Evolutionary conservation across 23 red algal genomes (phyloP).

Genomic region (Agarophyton chilense): DNA sequence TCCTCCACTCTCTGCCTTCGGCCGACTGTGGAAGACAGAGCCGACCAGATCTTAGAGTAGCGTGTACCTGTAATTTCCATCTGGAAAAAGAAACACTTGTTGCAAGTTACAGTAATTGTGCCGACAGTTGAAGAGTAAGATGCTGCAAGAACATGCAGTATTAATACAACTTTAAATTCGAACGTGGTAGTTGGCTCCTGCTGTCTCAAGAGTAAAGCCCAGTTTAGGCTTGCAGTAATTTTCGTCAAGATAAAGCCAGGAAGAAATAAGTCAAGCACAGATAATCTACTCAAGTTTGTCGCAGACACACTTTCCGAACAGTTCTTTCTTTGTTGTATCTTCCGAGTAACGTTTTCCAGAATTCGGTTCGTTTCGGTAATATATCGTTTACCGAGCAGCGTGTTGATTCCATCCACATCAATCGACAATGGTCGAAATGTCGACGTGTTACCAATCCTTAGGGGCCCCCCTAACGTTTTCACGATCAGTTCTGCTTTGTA

Average conservation of each 20-base stretch:
- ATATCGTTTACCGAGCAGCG: not conserved
- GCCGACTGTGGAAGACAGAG: not conserved
- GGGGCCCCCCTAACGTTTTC: not conserved
- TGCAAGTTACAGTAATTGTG: not conserved
- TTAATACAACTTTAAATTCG: not conserved
- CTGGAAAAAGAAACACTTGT: not conserved
- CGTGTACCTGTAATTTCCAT: constrained; percentile 2
- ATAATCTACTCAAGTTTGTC: not conserved
- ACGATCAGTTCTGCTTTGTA: too few species aligned
- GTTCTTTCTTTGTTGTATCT: not conserved
- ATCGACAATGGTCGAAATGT: not conserved
- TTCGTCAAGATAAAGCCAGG: not conserved
- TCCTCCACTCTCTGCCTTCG: not conserved
- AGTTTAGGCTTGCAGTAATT: not conserved
- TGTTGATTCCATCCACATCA: not conserved
- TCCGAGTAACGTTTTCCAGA: not conserved
- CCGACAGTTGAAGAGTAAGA: not conserved
- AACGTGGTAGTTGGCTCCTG: not conserved
- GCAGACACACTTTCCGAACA: not conserved
- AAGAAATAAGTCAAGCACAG: not conserved
- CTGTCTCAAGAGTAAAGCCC: not conserved
- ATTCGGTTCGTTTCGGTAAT: not conserved
- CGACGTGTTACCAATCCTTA: not conserved
- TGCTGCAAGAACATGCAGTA: constrained; percentile 26
- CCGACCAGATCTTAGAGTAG: not conserved